Evolutionary conservation across 169 alveolate species (phyloP).

Genomic region (Plasmodium fragile): DNA sequence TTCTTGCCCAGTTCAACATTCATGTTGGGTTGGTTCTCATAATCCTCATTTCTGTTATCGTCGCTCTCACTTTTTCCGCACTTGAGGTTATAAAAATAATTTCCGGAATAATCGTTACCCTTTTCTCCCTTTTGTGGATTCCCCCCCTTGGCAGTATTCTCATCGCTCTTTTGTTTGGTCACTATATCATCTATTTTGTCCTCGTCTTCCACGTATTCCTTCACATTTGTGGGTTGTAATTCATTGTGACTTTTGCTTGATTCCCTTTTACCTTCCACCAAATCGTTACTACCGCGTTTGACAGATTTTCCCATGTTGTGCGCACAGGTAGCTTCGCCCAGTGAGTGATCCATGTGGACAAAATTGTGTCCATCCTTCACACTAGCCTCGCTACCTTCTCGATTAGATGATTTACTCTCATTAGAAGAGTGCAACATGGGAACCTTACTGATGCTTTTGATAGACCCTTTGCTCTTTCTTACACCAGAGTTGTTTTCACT

Average conservation of each 20-base stretch:
- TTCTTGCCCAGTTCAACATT: neutral
- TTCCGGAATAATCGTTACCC: neutral
- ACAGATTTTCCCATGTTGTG: neutral
- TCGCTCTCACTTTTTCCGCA: neutral
- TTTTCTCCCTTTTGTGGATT: neutral
- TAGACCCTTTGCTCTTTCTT: slow-evolving; percentile 30
- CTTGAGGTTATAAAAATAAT: neutral
- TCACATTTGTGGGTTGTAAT: neutral
- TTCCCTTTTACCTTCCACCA: neutral
- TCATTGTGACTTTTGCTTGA: neutral
- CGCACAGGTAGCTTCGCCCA: neutral
- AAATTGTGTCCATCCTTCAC: neutral
- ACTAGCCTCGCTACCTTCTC: neutral
- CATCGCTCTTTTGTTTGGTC: neutral
- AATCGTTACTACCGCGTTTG: neutral
- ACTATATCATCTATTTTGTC: neutral
- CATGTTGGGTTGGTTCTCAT: neutral
- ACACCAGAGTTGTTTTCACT: slow-evolving; percentile 15
- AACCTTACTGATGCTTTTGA: neutral
- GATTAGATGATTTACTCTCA: neutral
- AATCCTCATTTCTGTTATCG: neutral
- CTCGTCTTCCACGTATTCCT: neutral
- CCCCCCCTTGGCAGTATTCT: neutral
- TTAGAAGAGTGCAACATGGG: neutral
- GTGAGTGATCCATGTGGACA: neutral